Conservation (phyloP, 345 rosid species). For the Aquilaria yunnanensis region DNA sequence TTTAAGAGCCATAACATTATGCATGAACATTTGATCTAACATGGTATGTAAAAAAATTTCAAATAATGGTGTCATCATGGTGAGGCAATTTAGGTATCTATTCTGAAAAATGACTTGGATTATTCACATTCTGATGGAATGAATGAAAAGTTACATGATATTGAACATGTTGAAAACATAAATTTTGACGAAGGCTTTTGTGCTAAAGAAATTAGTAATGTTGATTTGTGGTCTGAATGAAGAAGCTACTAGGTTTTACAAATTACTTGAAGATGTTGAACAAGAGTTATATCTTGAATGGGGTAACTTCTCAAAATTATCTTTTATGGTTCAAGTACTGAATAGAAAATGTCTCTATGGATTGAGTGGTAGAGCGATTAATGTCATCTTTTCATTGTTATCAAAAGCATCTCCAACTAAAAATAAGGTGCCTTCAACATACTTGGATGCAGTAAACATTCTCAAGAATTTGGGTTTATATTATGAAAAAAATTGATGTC, state of each 20-base stretch:
- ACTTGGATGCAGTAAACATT: too few relatives aligned
- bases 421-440: neutral
- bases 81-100: neutral
- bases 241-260: neutral
- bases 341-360: neutral
- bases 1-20: too few relatives aligned
- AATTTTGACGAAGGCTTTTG: neutral
- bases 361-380: neutral
- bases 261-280: neutral
- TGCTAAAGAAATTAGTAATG: neutral
- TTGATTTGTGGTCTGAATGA: neutral
- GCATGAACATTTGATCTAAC: neutral
- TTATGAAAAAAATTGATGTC: neutral
- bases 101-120: neutral
- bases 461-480: neutral
- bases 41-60: neutral
- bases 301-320: neutral
- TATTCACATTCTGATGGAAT: neutral
- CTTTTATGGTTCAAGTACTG: neutral
- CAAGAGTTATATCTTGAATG: neutral
- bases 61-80: neutral
- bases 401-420: neutral
- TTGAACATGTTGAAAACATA: neutral
- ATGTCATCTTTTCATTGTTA: neutral
- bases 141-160: neutral